Conservation (phyloP, 2,329 filamentous ascomycete species). For the Cladophialophora chaetospira region DNA sequence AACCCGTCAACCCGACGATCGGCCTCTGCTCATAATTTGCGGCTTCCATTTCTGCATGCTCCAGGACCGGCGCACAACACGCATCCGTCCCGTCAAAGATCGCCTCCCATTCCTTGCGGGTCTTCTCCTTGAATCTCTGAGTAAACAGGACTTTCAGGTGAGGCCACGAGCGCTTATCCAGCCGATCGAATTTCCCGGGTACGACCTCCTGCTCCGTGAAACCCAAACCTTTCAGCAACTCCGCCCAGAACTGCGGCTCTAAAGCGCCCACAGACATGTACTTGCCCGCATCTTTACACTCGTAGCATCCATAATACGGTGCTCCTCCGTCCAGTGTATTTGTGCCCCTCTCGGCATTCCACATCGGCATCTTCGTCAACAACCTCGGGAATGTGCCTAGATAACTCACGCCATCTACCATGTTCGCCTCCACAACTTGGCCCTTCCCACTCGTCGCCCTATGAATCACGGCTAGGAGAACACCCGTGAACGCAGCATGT, state of each 20-base stretch:
- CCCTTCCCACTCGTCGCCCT: constrained; percentile 64
- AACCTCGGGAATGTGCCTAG: constrained; percentile 77
- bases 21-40: constrained; percentile 52
- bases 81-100: constrained; percentile 91
- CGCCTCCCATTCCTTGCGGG: constrained; percentile 76
- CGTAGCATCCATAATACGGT: constrained; percentile 88
- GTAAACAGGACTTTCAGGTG: constrained; percentile 64
- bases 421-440: constrained; percentile 92
- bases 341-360: constrained; percentile 65
- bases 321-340: constrained; percentile 83
- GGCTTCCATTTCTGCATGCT: constrained; percentile 70
- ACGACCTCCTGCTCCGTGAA: constrained; percentile 53
- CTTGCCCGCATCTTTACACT: constrained; percentile 70
- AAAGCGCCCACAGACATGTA: constrained; percentile 89
- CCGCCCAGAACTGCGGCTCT: constrained; percentile 80
- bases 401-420: constrained; percentile 88
- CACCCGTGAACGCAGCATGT: constrained; percentile 75
- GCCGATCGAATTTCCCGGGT: constrained; percentile 50
- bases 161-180: constrained; percentile 68
- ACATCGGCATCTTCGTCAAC: constrained; percentile 63
- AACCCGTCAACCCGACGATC: constrained; percentile 59
- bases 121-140: constrained; percentile 66
- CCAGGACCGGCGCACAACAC: constrained; percentile 85
- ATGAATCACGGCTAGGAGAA: constrained; percentile 73
- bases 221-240: constrained; percentile 67